Conservation (phyloP, 345 rosid species). For the Isatis tinctoria region DNA sequence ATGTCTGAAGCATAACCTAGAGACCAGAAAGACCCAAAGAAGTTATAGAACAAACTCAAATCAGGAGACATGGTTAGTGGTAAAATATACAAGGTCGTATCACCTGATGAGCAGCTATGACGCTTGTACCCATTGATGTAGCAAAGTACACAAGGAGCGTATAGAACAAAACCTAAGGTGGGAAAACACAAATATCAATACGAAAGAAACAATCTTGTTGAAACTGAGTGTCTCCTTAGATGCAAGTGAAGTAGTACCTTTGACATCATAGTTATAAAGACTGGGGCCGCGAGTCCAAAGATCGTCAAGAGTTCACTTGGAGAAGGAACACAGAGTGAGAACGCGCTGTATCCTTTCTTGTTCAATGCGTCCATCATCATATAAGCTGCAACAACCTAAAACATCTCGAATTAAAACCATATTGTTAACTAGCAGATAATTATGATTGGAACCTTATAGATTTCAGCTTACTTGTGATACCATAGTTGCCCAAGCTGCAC, state of each 20-base stretch:
- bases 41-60: constrained; percentile 5
- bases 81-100: background rate
- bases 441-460: background rate
- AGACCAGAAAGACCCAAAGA: constrained; percentile 8
- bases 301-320: constrained; percentile 49
- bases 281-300: constrained; percentile 72
- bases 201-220: background rate
- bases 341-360: constrained; percentile 67
- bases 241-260: constrained; percentile 46
- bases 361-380: constrained; percentile 79
- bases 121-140: constrained; percentile 76
- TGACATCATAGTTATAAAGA: constrained; percentile 65
- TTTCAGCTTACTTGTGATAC: constrained; percentile 66
- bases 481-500: constrained; percentile 98
- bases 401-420: constrained; percentile 19
- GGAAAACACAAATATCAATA: constrained; percentile 20
- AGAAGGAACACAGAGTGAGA: constrained; percentile 59
- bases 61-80: background rate
- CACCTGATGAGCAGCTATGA: constrained; percentile 96
- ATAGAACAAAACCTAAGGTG: constrained; percentile 71
- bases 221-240: background rate
- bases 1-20: constrained; percentile 75
- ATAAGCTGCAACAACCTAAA: constrained; percentile 70
- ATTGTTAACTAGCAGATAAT: background rate
- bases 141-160: constrained; percentile 76